phyloP scores from a whole-genome alignment of 108 stramenopile genomes.

The Schizochytrium sp. region DNA sequence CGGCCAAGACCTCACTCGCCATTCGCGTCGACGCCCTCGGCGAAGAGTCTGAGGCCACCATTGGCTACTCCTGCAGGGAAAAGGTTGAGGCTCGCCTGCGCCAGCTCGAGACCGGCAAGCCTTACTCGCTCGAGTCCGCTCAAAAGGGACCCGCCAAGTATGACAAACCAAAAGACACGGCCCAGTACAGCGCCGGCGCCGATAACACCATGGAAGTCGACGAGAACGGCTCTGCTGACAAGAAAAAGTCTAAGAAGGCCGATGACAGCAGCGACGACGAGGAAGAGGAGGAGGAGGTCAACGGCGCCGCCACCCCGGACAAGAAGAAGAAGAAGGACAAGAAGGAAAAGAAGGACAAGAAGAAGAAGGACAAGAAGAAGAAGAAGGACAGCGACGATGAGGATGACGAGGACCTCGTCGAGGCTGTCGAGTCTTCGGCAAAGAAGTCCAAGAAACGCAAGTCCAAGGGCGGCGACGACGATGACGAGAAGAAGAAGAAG shows the following conservation, averaged over 20 bases:
- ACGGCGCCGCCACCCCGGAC: slow-evolving; percentile 43
- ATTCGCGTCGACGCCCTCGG: slow-evolving; percentile 97
- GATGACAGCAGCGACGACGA: slow-evolving; percentile 25
- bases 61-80: slow-evolving; percentile 85
- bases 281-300: slow-evolving; percentile 44
- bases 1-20: slow-evolving; percentile 93
- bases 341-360: slow-evolving; percentile 32
- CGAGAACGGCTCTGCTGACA: slow-evolving; percentile 46
- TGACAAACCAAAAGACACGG: slow-evolving; percentile 47
- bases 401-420: neutral
- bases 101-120: slow-evolving; percentile 82
- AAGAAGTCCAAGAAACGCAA: slow-evolving; percentile 18
- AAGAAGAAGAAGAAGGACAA: slow-evolving; percentile 48
- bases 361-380: neutral
- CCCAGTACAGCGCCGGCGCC: slow-evolving; percentile 71
- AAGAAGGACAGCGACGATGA: neutral
- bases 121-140: slow-evolving; percentile 40
- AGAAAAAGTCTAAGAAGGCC: slow-evolving; percentile 40
- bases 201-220: slow-evolving; percentile 63
- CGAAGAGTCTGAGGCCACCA: slow-evolving; percentile 78
- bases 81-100: slow-evolving; percentile 95
- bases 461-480: slow-evolving; percentile 1
- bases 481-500: slow-evolving; percentile 20
- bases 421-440: neutral
- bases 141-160: slow-evolving; percentile 46